Percentiles rank a stretch among this genome's conserved stretches.
Evolutionary conservation across 1,284 basidiomycete species (phyloP).

Genomic region (Cutaneotrichosporon cavernicola): DNA sequence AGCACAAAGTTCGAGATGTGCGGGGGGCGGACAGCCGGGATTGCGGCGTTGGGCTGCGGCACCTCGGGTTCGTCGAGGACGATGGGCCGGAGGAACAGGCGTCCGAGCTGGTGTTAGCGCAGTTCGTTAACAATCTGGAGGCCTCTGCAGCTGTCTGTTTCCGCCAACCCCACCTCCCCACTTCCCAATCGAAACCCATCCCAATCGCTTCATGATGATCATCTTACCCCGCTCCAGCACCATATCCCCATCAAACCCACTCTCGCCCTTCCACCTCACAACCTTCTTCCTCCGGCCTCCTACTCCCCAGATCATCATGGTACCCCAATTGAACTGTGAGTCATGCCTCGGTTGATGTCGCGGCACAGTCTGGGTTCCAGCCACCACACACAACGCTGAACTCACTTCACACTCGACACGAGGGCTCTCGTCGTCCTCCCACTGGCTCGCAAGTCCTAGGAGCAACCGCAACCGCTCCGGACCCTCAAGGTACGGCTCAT

Average conservation of each 20-base stretch:
- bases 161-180: too few relatives aligned
- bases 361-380: background rate
- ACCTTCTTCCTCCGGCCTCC: too few relatives aligned
- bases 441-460: conserved; percentile 40
- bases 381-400: background rate
- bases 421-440: conserved; percentile 40
- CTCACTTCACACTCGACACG: conserved; percentile 44
- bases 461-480: conserved; percentile 42
- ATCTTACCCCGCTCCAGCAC: too few relatives aligned
- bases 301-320: too few relatives aligned
- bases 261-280: too few relatives aligned
- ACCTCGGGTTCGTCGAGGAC: conserved; percentile 26
- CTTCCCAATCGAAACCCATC: too few relatives aligned
- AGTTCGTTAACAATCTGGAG: background rate
- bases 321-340: too few relatives aligned
- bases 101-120: conserved; percentile 29
- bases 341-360: too few relatives aligned
- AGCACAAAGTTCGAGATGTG: conserved; percentile 27
- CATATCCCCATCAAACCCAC: too few relatives aligned
- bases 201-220: too few relatives aligned
- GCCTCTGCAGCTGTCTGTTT: background rate
- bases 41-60: conserved; percentile 11
- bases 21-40: conserved; percentile 23
- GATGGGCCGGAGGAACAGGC: conserved; percentile 29
- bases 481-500: conserved; percentile 39